These are phyloP conservation scores for Blumeria graminis DNA, from an alignment of 2,329 filamentous ascomycete species.

Conservation along the genomic window DNA sequence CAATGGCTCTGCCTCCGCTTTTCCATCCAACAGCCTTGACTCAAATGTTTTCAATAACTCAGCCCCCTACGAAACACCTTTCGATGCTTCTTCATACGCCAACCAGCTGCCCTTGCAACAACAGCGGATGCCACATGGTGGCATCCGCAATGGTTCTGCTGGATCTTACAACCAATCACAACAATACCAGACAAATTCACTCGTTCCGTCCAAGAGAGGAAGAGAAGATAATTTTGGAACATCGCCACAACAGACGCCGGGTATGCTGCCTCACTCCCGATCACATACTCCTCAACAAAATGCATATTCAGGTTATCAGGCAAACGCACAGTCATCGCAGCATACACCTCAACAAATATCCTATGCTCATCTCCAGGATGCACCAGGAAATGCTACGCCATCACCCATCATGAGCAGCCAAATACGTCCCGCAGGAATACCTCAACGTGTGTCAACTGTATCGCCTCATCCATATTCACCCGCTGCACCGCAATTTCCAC, in stretches of 20 bases:
- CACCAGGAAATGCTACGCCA: slow-evolving; percentile 64
- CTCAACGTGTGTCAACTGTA: slow-evolving; percentile 66
- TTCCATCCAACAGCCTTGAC: slow-evolving; percentile 28
- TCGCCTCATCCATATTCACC: slow-evolving; percentile 83
- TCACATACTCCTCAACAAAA: slow-evolving; percentile 78
- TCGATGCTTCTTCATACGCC: slow-evolving; percentile 27
- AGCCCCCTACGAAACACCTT: slow-evolving; percentile 35
- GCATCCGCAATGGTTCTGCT: slow-evolving; percentile 60
- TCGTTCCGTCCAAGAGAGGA: slow-evolving; percentile 75
- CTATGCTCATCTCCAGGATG: slow-evolving; percentile 65
- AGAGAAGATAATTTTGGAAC: slow-evolving; percentile 67
- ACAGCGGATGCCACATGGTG: slow-evolving; percentile 53
- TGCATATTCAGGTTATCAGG: slow-evolving; percentile 46
- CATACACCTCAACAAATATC: slow-evolving; percentile 36
- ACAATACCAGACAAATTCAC: slow-evolving; percentile 59
- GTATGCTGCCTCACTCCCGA: slow-evolving; percentile 57
- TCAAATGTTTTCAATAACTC: slow-evolving; percentile 34
- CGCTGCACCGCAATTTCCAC: slow-evolving; percentile 46
- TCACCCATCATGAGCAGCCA: slow-evolving; percentile 84
- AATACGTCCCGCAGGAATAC: slow-evolving; percentile 41
- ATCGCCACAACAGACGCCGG: slow-evolving; percentile 53
- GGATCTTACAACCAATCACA: slow-evolving; percentile 48
- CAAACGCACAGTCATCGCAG: slow-evolving; percentile 32
- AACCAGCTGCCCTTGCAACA: slow-evolving; percentile 22
- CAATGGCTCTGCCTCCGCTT: slow-evolving; percentile 39